Conservation (phyloP, 768 basidiomycete genomes). For the Lactarius sanguifluus region DNA sequence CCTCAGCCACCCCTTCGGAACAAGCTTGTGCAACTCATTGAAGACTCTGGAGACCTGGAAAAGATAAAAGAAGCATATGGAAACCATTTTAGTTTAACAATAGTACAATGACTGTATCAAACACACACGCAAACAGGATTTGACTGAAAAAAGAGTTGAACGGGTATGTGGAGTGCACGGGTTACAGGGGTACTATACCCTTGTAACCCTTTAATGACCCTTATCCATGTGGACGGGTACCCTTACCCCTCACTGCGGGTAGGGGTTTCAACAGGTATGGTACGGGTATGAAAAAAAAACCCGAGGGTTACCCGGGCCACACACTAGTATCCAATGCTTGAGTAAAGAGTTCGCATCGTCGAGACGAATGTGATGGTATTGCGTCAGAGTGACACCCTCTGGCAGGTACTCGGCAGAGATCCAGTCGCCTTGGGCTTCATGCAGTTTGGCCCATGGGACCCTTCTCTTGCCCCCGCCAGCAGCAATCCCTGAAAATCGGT, state of each 20-base stretch:
- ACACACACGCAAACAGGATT: too few relatives aligned
- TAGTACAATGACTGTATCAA: too few relatives aligned
- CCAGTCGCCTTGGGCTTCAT: not conserved
- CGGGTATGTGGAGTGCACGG: too few relatives aligned
- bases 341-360: not conserved
- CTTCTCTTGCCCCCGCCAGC: not conserved
- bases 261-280: too few relatives aligned
- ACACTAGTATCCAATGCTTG: not conserved
- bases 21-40: constrained; percentile 72
- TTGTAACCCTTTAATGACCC: too few relatives aligned
- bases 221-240: too few relatives aligned
- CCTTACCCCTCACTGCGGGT: too few relatives aligned
- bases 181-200: too few relatives aligned
- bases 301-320: too few relatives aligned
- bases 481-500: too few relatives aligned
- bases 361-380: not conserved
- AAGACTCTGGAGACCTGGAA: constrained; percentile 73
- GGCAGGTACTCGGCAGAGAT: not conserved
- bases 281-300: too few relatives aligned
- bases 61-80: constrained; percentile 82
- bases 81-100: constrained; percentile 33
- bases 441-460: not conserved
- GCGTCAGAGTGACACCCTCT: not conserved
- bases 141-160: too few relatives aligned
- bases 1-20: constrained; percentile 43